These are phyloP conservation scores for Venturia oleaginea DNA, from an alignment of 2,329 filamentous ascomycete species.

Conservation along the genomic window DNA sequence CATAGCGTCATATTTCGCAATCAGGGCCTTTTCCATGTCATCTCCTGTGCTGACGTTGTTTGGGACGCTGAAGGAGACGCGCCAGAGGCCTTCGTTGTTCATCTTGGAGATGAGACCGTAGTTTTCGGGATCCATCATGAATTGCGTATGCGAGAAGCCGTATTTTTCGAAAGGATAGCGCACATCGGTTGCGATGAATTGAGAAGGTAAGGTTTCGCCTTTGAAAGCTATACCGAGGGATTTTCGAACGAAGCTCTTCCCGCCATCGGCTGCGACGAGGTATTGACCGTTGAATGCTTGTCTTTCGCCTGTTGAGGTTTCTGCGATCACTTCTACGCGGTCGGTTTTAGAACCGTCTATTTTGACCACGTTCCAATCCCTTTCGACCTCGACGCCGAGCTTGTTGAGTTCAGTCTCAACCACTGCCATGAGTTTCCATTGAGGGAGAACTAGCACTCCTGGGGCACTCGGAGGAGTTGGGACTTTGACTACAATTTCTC, in stretches of 20 bases:
- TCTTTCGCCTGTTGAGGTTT: slow-evolving; percentile 18
- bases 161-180: slow-evolving; percentile 28
- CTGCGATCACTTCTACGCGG: neutral
- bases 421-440: neutral
- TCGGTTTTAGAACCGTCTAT: neutral
- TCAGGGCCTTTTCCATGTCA: neutral
- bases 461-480: neutral
- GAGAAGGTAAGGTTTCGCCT: slow-evolving; percentile 41
- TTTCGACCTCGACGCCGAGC: neutral
- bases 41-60: neutral
- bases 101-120: slow-evolving; percentile 31
- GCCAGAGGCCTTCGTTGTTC: slow-evolving; percentile 29
- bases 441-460: neutral
- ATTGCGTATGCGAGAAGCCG: slow-evolving; percentile 29
- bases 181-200: slow-evolving; percentile 40
- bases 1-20: neutral
- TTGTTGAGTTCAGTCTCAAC: neutral
- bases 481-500: neutral
- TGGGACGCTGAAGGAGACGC: slow-evolving; percentile 21
- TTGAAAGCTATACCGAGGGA: slow-evolving; percentile 41
- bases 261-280: slow-evolving; percentile 44
- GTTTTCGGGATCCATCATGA: slow-evolving; percentile 28
- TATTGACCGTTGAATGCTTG: slow-evolving; percentile 28
- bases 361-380: neutral
- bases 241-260: slow-evolving; percentile 39